phyloP scores from a whole-genome alignment of 768 basidiomycete species.

The Lentinus brumalis region DNA sequence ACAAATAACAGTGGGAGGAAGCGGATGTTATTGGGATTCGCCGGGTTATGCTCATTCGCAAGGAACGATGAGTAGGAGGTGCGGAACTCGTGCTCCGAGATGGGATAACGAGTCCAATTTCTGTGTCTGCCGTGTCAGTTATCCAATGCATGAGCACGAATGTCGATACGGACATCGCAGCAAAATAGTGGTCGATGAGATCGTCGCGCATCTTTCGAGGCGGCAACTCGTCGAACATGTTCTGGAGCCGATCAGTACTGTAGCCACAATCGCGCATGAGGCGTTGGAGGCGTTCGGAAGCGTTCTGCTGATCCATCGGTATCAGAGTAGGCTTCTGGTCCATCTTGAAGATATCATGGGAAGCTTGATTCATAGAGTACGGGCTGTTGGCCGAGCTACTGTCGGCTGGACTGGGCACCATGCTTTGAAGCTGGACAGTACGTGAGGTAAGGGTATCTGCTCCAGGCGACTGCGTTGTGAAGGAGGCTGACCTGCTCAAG shows the following conservation, averaged over 20 bases:
- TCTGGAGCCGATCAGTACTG: conserved; percentile 85
- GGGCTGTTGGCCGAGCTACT: neutral
- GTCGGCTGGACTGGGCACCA: conserved; percentile 8
- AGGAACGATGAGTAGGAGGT: conserved; percentile 66
- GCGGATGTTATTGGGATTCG: conserved; percentile 72
- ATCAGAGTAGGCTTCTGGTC: conserved; percentile 32
- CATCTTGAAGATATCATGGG: conserved; percentile 22
- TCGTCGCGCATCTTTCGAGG: conserved; percentile 72
- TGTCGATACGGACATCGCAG: conserved; percentile 54
- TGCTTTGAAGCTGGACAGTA: conserved; percentile 9
- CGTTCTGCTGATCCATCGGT: conserved; percentile 41
- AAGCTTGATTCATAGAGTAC: conserved; percentile 10
- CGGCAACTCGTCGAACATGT: conserved; percentile 87
- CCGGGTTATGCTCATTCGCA: conserved; percentile 58
- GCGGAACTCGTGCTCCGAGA: conserved; percentile 84
- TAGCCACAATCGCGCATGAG: conserved; percentile 93
- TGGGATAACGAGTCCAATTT: conserved; percentile 93
- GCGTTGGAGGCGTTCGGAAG: conserved; percentile 81
- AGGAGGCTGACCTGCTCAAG: conserved; percentile 65
- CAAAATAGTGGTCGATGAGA: conserved; percentile 83
- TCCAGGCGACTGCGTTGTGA: conserved; percentile 3
- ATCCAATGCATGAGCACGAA: conserved; percentile 9
- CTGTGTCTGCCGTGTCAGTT: conserved; percentile 39
- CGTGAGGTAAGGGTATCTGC: neutral
- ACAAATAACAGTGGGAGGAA: conserved; percentile 94